Conservation (phyloP, 2,329 filamentous ascomycete genomes). For the Chaetoscypha palmicola region DNA sequence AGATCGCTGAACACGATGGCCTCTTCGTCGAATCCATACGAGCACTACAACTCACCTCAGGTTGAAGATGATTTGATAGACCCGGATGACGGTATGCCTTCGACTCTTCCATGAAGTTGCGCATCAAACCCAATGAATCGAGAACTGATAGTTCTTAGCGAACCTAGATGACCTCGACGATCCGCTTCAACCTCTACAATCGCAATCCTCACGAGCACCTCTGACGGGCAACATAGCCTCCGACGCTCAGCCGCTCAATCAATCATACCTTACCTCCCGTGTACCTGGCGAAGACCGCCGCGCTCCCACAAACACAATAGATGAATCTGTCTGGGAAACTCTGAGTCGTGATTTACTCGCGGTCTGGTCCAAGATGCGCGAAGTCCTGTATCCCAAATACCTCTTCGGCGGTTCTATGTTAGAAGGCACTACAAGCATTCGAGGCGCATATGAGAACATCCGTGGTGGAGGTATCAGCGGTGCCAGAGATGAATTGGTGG, state of each 20-base stretch:
- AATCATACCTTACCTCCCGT: conserved; percentile 78
- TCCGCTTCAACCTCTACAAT: conserved; percentile 72
- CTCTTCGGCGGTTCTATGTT: conserved; percentile 67
- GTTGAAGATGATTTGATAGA: conserved; percentile 67
- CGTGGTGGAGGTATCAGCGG: conserved; percentile 51
- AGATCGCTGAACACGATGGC: conserved; percentile 23
- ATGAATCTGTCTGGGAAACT: conserved; percentile 97
- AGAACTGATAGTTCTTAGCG: conserved; percentile 17
- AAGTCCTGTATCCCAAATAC: conserved; percentile 94
- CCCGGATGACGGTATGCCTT: conserved; percentile 62
- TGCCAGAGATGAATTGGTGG: conserved; percentile 55
- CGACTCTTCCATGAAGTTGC: conserved; percentile 7
- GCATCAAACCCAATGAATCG: no score
- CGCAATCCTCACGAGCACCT: conserved; percentile 65
- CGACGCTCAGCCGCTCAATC: conserved; percentile 51
- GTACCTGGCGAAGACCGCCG: conserved; percentile 90
- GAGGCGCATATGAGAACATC: conserved; percentile 56
- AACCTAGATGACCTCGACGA: conserved; percentile 74
- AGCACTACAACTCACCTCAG: conserved; percentile 55
- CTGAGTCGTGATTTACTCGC: conserved; percentile 83
- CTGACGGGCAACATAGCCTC: conserved; percentile 72
- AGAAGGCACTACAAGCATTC: conserved; percentile 46
- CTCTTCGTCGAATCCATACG: conserved; percentile 39
- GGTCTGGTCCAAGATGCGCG: conserved; percentile 96
- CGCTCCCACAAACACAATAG: conserved; percentile 86